A percentile compares a stretch with the other conserved stretches of the same genome.
Evolutionary conservation across 2,329 filamentous ascomycete species (phyloP).

Genomic region (Aaosphaeria arxii): DNA sequence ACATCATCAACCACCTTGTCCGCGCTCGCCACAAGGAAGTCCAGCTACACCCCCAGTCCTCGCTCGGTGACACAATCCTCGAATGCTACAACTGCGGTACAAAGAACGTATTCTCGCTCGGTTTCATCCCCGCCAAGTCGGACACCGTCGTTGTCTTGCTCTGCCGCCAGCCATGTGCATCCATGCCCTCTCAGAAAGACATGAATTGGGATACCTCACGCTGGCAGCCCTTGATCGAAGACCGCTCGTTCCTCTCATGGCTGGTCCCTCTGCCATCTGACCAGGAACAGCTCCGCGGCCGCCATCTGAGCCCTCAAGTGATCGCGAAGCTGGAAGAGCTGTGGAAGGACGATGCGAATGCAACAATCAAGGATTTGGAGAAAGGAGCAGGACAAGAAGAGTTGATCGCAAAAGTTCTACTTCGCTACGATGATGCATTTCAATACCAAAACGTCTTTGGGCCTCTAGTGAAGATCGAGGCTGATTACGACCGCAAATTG

Average conservation of each 20-base stretch:
- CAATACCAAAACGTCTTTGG: conserved; percentile 99
- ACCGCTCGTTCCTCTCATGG: conserved; percentile 92
- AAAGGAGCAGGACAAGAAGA: conserved; percentile 91
- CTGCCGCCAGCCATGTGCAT: conserved; percentile 93
- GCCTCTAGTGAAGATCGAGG: conserved; percentile 96
- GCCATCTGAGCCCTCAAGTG: conserved; percentile 88
- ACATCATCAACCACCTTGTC: conserved; percentile 97
- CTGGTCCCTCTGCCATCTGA: conserved; percentile 86
- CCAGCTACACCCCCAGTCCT: conserved; percentile 88
- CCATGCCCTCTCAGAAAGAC: conserved; percentile 93
- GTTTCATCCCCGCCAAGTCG: conserved; percentile 97
- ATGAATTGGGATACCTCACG: conserved; percentile 99
- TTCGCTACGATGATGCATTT: conserved; percentile 95
- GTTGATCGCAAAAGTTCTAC: conserved; percentile 85
- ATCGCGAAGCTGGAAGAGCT: conserved; percentile 96
- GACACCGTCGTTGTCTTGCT: conserved; percentile 96
- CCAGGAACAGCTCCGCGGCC: conserved; percentile 90
- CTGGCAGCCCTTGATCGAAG: conserved; percentile 97
- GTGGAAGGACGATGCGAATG: conserved; percentile 93
- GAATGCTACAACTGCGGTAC: conserved; percentile 99
- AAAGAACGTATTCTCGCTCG: conserved; percentile 97
- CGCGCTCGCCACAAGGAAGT: conserved; percentile 98
- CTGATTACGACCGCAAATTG: conserved; percentile 97
- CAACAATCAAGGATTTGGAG: conserved; percentile 87
- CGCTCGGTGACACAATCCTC: conserved; percentile 90